A percentile compares a stretch with the other conserved stretches of the same genome.
Conservation (phyloP, 306 rosid genomes). For the Lotus japonicus region DNA sequence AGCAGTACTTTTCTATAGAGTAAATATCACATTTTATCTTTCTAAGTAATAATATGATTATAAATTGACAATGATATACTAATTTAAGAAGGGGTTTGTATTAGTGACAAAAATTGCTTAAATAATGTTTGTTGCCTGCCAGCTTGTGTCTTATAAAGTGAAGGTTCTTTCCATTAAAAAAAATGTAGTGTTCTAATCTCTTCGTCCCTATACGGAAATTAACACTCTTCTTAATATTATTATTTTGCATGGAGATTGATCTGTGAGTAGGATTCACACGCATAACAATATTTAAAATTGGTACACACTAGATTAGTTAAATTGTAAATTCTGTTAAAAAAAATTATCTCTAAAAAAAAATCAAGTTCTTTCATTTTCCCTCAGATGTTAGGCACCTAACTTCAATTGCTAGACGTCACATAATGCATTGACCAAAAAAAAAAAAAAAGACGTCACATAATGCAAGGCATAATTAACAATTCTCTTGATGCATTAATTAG, state of each 20-base stretch:
- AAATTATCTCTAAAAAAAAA: background rate
- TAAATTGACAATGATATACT: background rate
- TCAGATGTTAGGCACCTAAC: constrained; percentile 9
- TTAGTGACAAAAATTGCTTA: background rate
- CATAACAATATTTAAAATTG: background rate
- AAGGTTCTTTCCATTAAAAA: background rate
- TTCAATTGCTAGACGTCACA: background rate
- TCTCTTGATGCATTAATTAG: too few relatives aligned
- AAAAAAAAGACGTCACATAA: too few relatives aligned
- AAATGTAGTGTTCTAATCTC: background rate
- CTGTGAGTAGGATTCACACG: background rate
- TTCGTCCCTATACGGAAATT: background rate
- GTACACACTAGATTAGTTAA: background rate
- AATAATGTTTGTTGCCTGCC: background rate
- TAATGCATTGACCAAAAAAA: too few relatives aligned
- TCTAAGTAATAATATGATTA: too few relatives aligned
- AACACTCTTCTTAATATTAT: background rate
- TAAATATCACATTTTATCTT: background rate
- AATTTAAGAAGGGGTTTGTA: background rate
- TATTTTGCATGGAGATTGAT: background rate
- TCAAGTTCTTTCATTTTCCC: background rate
- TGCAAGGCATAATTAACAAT: too few relatives aligned
- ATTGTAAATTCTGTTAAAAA: background rate
- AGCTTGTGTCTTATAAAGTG: background rate
- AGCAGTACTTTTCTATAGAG: too few relatives aligned